Base-by-base conservation (phyloP, 345 rosid species). In the Arabis hirsuta region DNA sequence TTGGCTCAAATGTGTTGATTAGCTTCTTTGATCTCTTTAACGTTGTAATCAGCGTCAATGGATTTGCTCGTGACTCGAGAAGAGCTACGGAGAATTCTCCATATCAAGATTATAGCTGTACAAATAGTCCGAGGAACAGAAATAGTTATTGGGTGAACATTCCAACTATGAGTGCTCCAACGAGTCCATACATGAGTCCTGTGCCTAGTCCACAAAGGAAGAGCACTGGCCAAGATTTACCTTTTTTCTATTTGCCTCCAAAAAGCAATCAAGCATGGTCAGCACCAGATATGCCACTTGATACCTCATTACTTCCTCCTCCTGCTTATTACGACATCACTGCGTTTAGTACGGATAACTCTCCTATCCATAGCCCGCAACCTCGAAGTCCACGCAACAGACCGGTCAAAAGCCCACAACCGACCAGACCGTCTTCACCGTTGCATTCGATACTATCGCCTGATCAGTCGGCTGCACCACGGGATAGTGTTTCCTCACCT, bases 301-400 rank as follows among this genome's bases (percentile, higher is more conserved):
- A 86, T 65, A 70, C 78, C 38, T 78, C 86, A 2, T 88, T 86
- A 9, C 81, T 74, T 6, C 85, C 84, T 76, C 87, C 91, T 19
- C 88, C 91, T 27, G 86, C 90, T 2, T 86, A 60, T 71, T 75
- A 74, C 48, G 96, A 88, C 71, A 24, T 36, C 36, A 55, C 65
- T 44, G 82, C 84, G 4, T 74, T 76, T 72, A 90, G 92, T 64
- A 59, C 79, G 14, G 96, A 89, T 36, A 82, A 51, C 64, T 87
- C 98, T 39, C 96, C 98, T 0, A 84, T 82, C 62, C 87, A 84
- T n/a, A 91, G 92, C 67, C 98, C 97, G 3, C 81, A 58, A 29
- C 72, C 76, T 54, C 75, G 59, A 67, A 88, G 95, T 73, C 95
- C 91, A 11, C 77, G 67, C 8, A 22, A 22, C 24, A 42, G 71